phyloP scores from a whole-genome alignment of 2,329 filamentous ascomycete genomes.

The Pyricularia sp. region DNA sequence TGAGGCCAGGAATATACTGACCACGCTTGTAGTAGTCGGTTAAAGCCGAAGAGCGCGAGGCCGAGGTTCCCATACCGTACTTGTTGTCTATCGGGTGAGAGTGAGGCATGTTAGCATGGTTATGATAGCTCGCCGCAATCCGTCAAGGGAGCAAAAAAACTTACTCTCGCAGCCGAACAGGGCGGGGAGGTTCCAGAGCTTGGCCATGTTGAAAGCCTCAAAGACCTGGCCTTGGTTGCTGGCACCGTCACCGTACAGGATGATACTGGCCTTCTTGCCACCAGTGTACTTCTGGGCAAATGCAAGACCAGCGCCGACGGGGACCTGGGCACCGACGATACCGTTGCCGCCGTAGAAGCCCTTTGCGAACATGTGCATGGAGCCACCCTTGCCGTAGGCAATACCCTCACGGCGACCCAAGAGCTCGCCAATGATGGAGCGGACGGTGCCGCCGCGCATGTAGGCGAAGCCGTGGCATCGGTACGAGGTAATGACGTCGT shows the following conservation, averaged over 20 bases:
- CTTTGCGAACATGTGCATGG: constrained; percentile 99
- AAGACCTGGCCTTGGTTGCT: constrained; percentile 99
- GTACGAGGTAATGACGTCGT: constrained; percentile 97
- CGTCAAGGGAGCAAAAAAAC: constrained; percentile 24
- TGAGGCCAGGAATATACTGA: constrained; percentile 98
- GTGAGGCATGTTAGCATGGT: neutral
- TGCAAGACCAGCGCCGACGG: constrained; percentile 89
- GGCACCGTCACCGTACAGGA: constrained; percentile 95
- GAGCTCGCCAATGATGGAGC: constrained; percentile 92
- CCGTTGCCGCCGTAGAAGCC: constrained; percentile 98
- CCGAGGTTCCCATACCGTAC: constrained; percentile 98
- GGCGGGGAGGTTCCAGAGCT: constrained; percentile 93
- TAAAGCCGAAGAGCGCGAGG: constrained; percentile 84
- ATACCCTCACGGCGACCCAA: constrained; percentile 94
- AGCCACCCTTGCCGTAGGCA: constrained; percentile 96
- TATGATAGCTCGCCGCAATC: neutral
- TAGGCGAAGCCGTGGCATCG: constrained; percentile 97
- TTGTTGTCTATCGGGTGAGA: constrained; percentile 72
- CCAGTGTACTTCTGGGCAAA: constrained; percentile 94
- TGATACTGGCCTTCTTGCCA: constrained; percentile 76
- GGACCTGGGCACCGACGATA: constrained; percentile 97
- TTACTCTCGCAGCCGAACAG: constrained; percentile 97
- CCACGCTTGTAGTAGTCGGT: constrained; percentile 99
- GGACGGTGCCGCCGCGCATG: constrained; percentile 87
- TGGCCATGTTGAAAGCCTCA: constrained; percentile 99